Percentiles rank a stretch among this genome's conserved stretches.
Evolutionary conservation across 176 grass and related monocot genomes (phyloP).

Genomic region (Avena atlantica): DNA sequence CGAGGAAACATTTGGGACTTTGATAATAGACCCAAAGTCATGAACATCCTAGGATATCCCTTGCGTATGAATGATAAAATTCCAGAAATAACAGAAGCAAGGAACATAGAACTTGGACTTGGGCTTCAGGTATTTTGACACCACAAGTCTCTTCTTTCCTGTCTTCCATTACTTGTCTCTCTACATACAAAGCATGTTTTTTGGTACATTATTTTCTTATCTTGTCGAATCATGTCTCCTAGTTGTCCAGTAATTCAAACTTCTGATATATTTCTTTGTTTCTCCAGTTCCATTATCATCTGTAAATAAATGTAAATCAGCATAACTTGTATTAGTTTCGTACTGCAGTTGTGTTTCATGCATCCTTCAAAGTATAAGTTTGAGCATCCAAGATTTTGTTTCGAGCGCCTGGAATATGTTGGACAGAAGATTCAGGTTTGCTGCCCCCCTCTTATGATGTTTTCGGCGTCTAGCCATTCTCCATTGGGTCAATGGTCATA

Average conservation of each 20-base stretch:
- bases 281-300: neutral
- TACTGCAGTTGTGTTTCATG: slow-evolving; percentile 77
- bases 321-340: neutral
- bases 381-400: slow-evolving; percentile 99
- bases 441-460: slow-evolving; percentile 20
- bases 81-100: slow-evolving; percentile 96
- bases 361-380: slow-evolving; percentile 97
- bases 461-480: neutral
- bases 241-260: neutral
- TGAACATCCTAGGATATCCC: slow-evolving; percentile 79
- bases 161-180: slow-evolving; percentile 8
- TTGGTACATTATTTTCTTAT: neutral
- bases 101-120: slow-evolving; percentile 97
- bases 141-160: neutral
- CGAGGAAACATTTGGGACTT: slow-evolving; percentile 98
- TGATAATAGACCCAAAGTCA: slow-evolving; percentile 79
- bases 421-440: slow-evolving; percentile 98
- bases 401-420: slow-evolving; percentile 89
- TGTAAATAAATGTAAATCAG: neutral
- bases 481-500: neutral
- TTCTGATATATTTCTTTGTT: neutral
- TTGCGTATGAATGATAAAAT: slow-evolving; percentile 83
- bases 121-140: slow-evolving; percentile 82
- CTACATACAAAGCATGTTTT: slow-evolving; percentile 13
- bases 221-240: neutral